Evolutionary conservation across 208 protist species (phyloP), one percentile per base, ranked within the genome.

Genomic region (Leishmania gerbilli): DNA sequence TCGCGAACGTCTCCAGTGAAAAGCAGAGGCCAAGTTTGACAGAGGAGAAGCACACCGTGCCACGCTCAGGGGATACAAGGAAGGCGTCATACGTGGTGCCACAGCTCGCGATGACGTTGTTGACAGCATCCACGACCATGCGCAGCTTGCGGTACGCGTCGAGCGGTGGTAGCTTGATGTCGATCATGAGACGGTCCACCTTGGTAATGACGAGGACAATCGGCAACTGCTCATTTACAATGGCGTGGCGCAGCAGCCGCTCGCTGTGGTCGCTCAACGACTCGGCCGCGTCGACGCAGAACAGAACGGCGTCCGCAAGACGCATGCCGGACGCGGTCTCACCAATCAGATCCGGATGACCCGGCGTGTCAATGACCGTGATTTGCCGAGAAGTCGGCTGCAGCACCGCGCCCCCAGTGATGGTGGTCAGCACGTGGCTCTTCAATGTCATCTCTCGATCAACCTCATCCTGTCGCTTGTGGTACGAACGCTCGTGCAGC

Each of bases 101-200:
- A 58, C 87, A 92, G 74, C 84, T 84, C 4, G 81, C 81, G 69
- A 99, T 93, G 19, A 98, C 76, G 65, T 92, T 91, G 90, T 99
- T 99, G 37, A 99, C 93, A 49, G 96, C 87, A 77, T 99, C 97
- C 37, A 99, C 94, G n/a, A 98, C 95, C 74, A 99, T 93, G 21
- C 90, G 91, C 31, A 99, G 80, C 89, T 99, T 99, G 68, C 95
- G 90, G 85, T 99, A 99, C n/a, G 99, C 98, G 82, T 99, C 99
- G 2, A 89, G 79, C 21, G 99, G 99, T 7, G 99, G 99, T n/a
- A 99, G 92, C 84, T 99, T 99, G 11, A 99, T 88, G 83, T 99
- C 99, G 5, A 99, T 84, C 13, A 99, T 98, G 49, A 99, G 93
- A 17, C 99, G 94, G 86, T 99, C 99, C 40, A 99, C 75, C 84